These are phyloP conservation scores for Babesia ovata DNA, from an alignment of 169 alveolate genomes.

Conservation along the genomic window DNA sequence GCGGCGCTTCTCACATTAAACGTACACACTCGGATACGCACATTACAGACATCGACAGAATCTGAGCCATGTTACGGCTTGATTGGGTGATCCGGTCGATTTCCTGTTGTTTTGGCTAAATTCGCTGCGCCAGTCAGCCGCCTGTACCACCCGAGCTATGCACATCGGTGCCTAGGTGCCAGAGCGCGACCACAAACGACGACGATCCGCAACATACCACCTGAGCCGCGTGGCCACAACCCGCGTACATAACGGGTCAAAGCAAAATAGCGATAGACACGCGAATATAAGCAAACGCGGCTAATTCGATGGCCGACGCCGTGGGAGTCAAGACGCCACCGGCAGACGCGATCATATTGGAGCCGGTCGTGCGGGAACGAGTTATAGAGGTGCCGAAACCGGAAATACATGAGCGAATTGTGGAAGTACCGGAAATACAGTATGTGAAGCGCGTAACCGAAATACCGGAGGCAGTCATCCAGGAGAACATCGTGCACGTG, in stretches of 20 bases:
- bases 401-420: conserved; percentile 86
- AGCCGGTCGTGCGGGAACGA: conserved; percentile 82
- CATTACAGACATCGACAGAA: no score
- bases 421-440: conserved; percentile 89
- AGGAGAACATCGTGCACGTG: conserved; percentile 84
- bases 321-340: conserved; percentile 68
- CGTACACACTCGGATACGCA: no score
- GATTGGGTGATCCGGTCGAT: no score
- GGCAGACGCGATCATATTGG: conserved; percentile 73
- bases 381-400: conserved; percentile 86
- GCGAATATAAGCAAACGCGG: not conserved
- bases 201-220: not conserved
- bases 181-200: not conserved
- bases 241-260: not conserved
- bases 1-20: no score
- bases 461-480: conserved; percentile 86
- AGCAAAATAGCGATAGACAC: not conserved
- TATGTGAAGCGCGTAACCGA: conserved; percentile 87
- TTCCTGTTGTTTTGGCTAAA: no score
- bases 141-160: conserved; percentile 23
- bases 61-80: no score
- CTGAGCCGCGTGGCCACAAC: not conserved
- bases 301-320: conserved; percentile 24
- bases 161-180: conserved; percentile 31
- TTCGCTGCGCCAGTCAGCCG: not conserved